Conservation (phyloP, 139 green algal species). For the Asterochloris sp. region DNA sequence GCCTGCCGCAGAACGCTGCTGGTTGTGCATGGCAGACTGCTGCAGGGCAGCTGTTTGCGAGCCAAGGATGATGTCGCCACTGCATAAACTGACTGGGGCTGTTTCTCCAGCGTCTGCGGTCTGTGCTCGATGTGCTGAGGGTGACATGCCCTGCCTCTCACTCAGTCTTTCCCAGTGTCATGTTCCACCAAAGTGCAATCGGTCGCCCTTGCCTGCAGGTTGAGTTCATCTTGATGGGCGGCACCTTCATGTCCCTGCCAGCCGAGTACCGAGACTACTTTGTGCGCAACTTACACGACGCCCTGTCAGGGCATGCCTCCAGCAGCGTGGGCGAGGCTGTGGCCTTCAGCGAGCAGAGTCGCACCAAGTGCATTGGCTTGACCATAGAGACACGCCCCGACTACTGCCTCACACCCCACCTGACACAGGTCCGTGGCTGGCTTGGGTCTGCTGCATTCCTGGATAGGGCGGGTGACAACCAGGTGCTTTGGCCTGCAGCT, state of each 20-base stretch:
- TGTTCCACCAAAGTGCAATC: background rate
- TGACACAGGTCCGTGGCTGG: conserved; percentile 23
- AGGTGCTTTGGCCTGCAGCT: too few species aligned
- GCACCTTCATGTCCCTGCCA: conserved; percentile 97
- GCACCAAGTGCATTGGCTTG: conserved; percentile 91
- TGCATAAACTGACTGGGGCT: too few species aligned
- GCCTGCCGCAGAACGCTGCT: too few species aligned
- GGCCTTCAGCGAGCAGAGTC: conserved; percentile 33
- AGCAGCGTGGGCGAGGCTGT: conserved; percentile 64
- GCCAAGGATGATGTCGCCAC: too few species aligned
- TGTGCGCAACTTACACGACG: conserved; percentile 93
- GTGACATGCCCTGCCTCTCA: too few species aligned
- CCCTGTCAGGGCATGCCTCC: conserved; percentile 78
- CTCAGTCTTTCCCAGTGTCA: too few species aligned
- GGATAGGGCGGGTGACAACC: too few species aligned
- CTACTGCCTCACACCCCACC: conserved; percentile 80
- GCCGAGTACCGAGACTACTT: conserved; percentile 97
- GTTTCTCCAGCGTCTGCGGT: too few species aligned
- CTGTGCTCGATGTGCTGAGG: too few species aligned
- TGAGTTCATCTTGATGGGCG: conserved; percentile 99
- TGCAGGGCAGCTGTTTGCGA: too few species aligned
- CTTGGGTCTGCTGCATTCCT: too few species aligned
- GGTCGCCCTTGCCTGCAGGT: conserved; percentile 44
- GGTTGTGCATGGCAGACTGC: too few species aligned
- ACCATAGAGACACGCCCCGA: conserved; percentile 97